Percentiles rank a stretch among this genome's conserved stretches.
Evolutionary conservation across 2,329 filamentous ascomycete genomes (phyloP).

Genomic region (Botryotinia globosa): DNA sequence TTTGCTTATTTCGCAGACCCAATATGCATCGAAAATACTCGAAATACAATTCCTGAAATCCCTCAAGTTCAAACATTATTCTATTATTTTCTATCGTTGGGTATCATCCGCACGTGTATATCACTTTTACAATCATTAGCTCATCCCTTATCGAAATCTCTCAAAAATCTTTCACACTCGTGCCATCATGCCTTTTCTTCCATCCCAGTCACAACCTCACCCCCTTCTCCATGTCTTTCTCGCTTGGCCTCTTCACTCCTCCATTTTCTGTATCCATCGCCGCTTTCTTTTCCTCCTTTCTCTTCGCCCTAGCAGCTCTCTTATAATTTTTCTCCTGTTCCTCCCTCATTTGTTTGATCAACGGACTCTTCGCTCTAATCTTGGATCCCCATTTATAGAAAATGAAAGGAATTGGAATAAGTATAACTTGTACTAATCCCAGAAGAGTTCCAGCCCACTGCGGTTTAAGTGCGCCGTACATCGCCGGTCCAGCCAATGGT

Average conservation of each 20-base stretch:
- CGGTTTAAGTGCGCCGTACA: slow-evolving; percentile 68
- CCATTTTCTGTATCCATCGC: slow-evolving; percentile 19
- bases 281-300: slow-evolving; percentile 20
- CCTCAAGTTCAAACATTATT: neutral
- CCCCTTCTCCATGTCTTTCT: slow-evolving; percentile 17
- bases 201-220: neutral
- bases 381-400: slow-evolving; percentile 64
- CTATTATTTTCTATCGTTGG: neutral
- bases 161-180: neutral
- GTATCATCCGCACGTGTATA: neutral
- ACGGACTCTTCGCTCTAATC: slow-evolving; percentile 52
- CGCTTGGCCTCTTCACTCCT: neutral
- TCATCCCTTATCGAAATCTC: neutral
- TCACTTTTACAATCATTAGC: neutral
- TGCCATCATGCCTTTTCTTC: slow-evolving; percentile 9
- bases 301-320: slow-evolving; percentile 27
- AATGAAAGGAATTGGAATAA: slow-evolving; percentile 76
- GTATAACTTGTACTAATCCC: slow-evolving; percentile 66
- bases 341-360: slow-evolving; percentile 41
- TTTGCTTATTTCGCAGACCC: neutral
- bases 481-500: slow-evolving; percentile 68
- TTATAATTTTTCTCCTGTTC: slow-evolving; percentile 36
- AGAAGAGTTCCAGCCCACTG: slow-evolving; percentile 79
- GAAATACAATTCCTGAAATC: neutral
- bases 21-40: neutral